phyloP scores from a whole-genome alignment of 2,329 filamentous ascomycete species.

The Lasiodiplodia sp. region DNA sequence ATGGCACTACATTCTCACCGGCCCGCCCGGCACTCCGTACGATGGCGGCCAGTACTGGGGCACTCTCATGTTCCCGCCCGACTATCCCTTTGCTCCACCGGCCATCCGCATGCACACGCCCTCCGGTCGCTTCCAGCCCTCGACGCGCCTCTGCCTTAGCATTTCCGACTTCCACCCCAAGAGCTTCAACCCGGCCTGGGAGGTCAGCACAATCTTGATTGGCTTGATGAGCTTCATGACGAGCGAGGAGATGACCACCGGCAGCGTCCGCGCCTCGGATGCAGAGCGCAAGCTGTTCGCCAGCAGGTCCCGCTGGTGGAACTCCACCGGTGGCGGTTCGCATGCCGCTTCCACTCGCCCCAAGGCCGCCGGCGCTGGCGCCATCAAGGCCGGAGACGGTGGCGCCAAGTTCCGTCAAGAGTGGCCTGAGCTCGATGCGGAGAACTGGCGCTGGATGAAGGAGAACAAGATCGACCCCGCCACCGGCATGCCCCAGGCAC shows the following conservation, averaged over 20 bases:
- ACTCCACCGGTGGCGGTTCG: slow-evolving; percentile 88
- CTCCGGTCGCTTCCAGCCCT: slow-evolving; percentile 92
- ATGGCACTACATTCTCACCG: slow-evolving; percentile 96
- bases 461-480: slow-evolving; percentile 78
- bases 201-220: slow-evolving; percentile 94
- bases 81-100: slow-evolving; percentile 96
- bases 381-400: slow-evolving; percentile 87
- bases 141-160: slow-evolving; percentile 88
- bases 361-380: slow-evolving; percentile 61
- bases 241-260: slow-evolving; percentile 97
- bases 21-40: slow-evolving; percentile 92
- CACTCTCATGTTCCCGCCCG: slow-evolving; percentile 90
- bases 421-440: slow-evolving; percentile 87
- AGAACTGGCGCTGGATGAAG: slow-evolving; percentile 93
- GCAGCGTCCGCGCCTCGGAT: slow-evolving; percentile 79
- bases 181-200: slow-evolving; percentile 98
- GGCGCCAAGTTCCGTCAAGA: slow-evolving; percentile 88
- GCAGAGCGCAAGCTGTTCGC: slow-evolving; percentile 81
- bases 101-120: slow-evolving; percentile 99
- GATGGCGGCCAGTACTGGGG: slow-evolving; percentile 98
- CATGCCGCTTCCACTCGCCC: slow-evolving; percentile 47
- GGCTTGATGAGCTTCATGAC: slow-evolving; percentile 98
- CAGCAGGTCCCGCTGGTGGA: slow-evolving; percentile 89
- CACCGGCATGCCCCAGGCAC: slow-evolving; percentile 68
- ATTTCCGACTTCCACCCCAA: slow-evolving; percentile 98